phyloP scores from a whole-genome alignment of 495 filamentous ascomycete genomes.

The Sabuloglossum arenarium region DNA sequence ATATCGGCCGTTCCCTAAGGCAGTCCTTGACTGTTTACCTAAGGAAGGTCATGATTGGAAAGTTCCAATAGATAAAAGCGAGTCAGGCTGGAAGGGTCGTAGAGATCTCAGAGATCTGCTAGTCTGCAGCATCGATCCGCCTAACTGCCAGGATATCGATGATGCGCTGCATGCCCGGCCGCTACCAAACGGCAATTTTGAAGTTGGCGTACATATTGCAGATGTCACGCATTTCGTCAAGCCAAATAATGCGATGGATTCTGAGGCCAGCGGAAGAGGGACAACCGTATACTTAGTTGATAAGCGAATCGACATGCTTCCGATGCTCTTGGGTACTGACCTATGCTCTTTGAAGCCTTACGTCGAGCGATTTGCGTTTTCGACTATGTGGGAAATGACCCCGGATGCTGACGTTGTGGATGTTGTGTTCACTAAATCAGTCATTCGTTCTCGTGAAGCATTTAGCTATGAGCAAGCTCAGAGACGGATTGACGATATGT shows the following conservation, averaged over 20 bases:
- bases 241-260: conserved; percentile 92
- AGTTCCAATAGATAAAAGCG: conserved; percentile 49
- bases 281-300: conserved; percentile 96
- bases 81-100: conserved; percentile 70
- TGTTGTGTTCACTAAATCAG: conserved; percentile 78
- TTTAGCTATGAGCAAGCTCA: conserved; percentile 97
- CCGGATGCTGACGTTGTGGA: conserved; percentile 66
- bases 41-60: conserved; percentile 85
- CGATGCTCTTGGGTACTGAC: conserved; percentile 85
- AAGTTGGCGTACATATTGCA: conserved; percentile 97
- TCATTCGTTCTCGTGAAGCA: conserved; percentile 92
- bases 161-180: conserved; percentile 78
- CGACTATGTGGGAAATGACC: conserved; percentile 82
- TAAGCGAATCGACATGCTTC: conserved; percentile 98
- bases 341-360: conserved; percentile 94
- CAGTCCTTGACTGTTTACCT: conserved; percentile 82
- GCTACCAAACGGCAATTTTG: conserved; percentile 81
- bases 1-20: conserved; percentile 90
- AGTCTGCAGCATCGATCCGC: conserved; percentile 93
- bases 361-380: conserved; percentile 93
- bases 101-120: conserved; percentile 67
- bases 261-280: conserved; percentile 76
- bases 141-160: conserved; percentile 94
- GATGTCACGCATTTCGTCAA: conserved; percentile 98
- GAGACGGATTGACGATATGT: conserved; percentile 69